Conservation (phyloP, 805 yeast genomes). For the Geotrichum ghanense region DNA sequence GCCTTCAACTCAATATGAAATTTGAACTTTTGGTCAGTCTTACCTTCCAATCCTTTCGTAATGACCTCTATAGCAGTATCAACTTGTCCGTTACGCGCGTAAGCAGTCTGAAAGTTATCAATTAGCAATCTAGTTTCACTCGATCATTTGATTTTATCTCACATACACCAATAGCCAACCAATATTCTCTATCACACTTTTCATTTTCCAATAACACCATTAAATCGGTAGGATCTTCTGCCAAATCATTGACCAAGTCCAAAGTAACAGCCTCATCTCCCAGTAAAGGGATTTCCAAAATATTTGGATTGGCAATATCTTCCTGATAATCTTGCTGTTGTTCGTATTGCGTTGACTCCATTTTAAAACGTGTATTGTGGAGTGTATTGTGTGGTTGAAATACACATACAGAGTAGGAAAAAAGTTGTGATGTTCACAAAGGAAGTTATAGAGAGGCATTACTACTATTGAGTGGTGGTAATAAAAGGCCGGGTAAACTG, state of each 20-base stretch:
- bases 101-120: slow-evolving; percentile 39
- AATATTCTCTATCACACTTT: slow-evolving; percentile 59
- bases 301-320: slow-evolving; percentile 12
- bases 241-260: slow-evolving; percentile 69
- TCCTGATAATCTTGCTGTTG: background rate
- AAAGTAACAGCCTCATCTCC: slow-evolving; percentile 72
- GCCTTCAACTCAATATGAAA: background rate
- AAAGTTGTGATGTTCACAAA: too few relatives aligned
- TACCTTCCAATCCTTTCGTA: slow-evolving; percentile 40
- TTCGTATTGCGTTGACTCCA: background rate
- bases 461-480: too few relatives aligned
- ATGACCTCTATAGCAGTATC: slow-evolving; percentile 56
- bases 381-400: too few relatives aligned
- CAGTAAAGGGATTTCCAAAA: slow-evolving; percentile 62
- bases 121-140: background rate
- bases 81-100: slow-evolving; percentile 47
- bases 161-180: slow-evolving; percentile 62
- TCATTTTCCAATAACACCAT: slow-evolving; percentile 72
- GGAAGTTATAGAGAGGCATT: too few relatives aligned
- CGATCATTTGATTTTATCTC: background rate
- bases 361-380: too few relatives aligned
- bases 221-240: slow-evolving; percentile 82
- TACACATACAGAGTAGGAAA: too few relatives aligned
- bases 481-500: too few relatives aligned
- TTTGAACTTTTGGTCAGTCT: too few relatives aligned